Conservation (phyloP, 73 alveolate genomes). For the Tetrahymena borealis region DNA sequence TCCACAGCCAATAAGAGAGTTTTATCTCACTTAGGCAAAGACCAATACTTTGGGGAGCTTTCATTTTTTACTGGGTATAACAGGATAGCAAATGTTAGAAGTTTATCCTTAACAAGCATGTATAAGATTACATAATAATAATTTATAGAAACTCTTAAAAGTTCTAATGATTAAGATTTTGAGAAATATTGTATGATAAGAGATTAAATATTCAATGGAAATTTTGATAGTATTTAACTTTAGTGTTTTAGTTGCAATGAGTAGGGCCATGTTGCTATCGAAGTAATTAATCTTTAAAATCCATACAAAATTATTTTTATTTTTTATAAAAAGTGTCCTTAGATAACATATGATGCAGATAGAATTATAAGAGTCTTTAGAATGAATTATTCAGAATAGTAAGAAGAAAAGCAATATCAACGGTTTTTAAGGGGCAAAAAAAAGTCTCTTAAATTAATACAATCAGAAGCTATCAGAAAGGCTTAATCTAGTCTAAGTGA, state of each 20-base stretch:
- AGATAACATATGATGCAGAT: background rate
- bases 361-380: background rate
- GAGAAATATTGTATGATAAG: background rate
- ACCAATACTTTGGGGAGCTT: background rate
- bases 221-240: background rate
- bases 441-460: background rate
- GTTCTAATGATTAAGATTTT: background rate
- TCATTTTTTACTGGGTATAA: background rate
- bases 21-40: background rate
- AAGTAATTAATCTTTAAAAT: background rate
- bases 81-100: background rate
- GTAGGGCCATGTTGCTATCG: background rate
- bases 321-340: background rate
- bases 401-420: background rate
- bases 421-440: background rate
- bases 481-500: background rate
- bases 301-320: background rate
- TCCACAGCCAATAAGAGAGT: background rate
- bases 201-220: background rate
- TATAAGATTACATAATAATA: background rate
- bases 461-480: background rate
- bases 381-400: background rate
- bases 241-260: background rate
- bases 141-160: background rate
- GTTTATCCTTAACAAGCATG: background rate